These are phyloP conservation scores for Cercophora newfieldiana DNA, from an alignment of 495 filamentous ascomycete genomes.

Conservation along the genomic window DNA sequence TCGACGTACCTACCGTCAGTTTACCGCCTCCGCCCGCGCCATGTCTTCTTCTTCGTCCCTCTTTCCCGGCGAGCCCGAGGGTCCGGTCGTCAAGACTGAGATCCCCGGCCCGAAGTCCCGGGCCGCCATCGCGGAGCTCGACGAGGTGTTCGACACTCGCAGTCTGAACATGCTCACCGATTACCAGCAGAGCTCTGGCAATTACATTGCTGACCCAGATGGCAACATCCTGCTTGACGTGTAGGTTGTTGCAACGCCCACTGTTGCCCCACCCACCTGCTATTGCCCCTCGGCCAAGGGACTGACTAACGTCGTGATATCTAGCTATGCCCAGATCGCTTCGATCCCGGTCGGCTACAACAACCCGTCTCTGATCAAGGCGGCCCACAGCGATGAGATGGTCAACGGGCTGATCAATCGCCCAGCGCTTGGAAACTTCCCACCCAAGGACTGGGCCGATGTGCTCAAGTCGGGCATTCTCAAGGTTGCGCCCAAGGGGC, in stretches of 20 bases:
- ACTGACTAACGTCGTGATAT: conserved; percentile 17
- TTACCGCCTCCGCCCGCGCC: conserved; percentile 33
- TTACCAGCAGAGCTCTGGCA: conserved; percentile 70
- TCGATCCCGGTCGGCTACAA: conserved; percentile 98
- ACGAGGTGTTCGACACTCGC: conserved; percentile 89
- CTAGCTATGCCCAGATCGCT: conserved; percentile 89
- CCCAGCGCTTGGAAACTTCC: conserved; percentile 95
- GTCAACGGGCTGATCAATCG: conserved; percentile 83
- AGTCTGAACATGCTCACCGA: conserved; percentile 91
- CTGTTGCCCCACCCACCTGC: no score
- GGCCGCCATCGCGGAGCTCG: conserved; percentile 58
- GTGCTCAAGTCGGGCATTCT: conserved; percentile 87
- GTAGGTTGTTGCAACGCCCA: no score
- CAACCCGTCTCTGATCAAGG: conserved; percentile 76
- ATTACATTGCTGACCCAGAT: conserved; percentile 86
- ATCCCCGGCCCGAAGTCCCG: conserved; percentile 85
- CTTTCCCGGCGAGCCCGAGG: conserved; percentile 71
- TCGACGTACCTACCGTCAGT: conserved; percentile 21
- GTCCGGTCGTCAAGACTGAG: conserved; percentile 69
- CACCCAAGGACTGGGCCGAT: conserved; percentile 82
- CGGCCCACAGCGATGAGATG: conserved; percentile 77
- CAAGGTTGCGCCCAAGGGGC: conserved; percentile 82
- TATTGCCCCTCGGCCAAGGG: background rate
- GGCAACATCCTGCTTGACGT: conserved; percentile 79
- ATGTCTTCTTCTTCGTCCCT: conserved; percentile 56